These are phyloP conservation scores for Candida succiphila DNA, from an alignment of 805 yeast species.

Conservation along the genomic window DNA sequence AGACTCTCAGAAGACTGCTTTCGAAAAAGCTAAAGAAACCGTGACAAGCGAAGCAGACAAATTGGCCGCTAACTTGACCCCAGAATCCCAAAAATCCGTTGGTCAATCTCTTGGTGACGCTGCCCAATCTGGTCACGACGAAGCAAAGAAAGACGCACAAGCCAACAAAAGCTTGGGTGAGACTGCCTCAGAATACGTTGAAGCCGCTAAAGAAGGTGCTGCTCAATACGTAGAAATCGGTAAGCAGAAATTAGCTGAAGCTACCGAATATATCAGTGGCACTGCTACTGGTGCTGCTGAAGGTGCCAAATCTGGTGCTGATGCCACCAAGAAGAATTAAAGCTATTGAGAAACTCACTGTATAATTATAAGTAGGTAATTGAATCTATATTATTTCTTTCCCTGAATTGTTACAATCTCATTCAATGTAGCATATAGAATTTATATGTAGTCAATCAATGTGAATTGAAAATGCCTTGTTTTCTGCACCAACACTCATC, in stretches of 20 bases:
- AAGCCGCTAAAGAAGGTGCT: conserved; percentile 37
- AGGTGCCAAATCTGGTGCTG: conserved; percentile 14
- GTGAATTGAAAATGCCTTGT: conserved; percentile 18
- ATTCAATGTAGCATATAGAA: background rate
- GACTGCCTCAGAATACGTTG: conserved; percentile 35
- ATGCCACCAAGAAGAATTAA: background rate
- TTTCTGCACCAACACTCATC: conserved; percentile 30
- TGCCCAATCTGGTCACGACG: conserved; percentile 33
- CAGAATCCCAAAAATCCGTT: conserved; percentile 59
- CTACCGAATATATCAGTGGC: conserved; percentile 51
- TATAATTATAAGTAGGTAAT: no score
- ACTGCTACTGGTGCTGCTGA: conserved; percentile 47
- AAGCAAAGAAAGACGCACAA: conserved; percentile 23
- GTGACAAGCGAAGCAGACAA: conserved; percentile 61
- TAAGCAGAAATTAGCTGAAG: conserved; percentile 35
- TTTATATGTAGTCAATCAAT: conserved; percentile 1
- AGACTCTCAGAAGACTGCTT: conserved; percentile 54
- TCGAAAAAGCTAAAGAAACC: conserved; percentile 63
- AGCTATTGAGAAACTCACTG: no score
- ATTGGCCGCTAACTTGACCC: conserved; percentile 47
- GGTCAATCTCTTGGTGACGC: conserved; percentile 48
- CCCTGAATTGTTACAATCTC: no score
- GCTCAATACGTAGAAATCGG: conserved; percentile 40
- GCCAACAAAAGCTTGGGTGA: conserved; percentile 24
- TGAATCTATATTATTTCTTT: no score